Base-by-base conservation (phyloP, 116 monocot genomes). In the Dioscorea cayenensis region DNA sequence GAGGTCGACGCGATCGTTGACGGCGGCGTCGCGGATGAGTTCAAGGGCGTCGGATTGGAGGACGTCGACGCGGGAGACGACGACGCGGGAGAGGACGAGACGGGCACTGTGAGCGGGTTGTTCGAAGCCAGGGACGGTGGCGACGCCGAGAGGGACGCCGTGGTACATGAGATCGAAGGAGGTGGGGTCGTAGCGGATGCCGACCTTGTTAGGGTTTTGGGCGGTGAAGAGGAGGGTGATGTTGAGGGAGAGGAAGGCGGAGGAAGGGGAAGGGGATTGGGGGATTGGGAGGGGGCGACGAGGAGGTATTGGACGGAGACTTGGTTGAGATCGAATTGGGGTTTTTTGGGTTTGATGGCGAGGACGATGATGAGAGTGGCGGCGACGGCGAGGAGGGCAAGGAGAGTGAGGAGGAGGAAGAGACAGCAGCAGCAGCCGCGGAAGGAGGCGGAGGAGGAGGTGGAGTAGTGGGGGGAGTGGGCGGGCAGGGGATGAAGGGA, bases 361-460 rank as follows among this genome's bases (percentile, higher is more conserved):
- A 92, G 88, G 68, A 83, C 68, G 74, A 96, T 72, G 75, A 92
- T 75, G 73, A 96, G 90, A 58, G 73, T 73, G 29, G 78, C 73
- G 67, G 90, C 97, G 74, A 90, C 27, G 67, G 76, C 75, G 71
- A 97, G 86, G 70, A 96, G 90, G 59, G 88, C 82, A 69, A 96
- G 85, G 90, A 96, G 85, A n/a, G 55, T 84, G 68, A 96, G 84
- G 76, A 96, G 84, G 73, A 96, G 90, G 79, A 92, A 88, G 81
- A 90, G 72, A 77, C 92, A 96, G 84, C 93, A 97, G 88, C 93
- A 97, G 84, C 92, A 92, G 65, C 86, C 84, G 71, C 92, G 89
- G 48, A 89, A 21, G 48, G 92, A 91, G 59, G 87, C 83, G 29
- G 74, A 28, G 25, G 85, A 78, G 61, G 82, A 71, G 58, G 86